Percentiles rank a stretch among this genome's conserved stretches.
Conservation (phyloP, 306 rosid species). For the Prunus mongolica region DNA sequence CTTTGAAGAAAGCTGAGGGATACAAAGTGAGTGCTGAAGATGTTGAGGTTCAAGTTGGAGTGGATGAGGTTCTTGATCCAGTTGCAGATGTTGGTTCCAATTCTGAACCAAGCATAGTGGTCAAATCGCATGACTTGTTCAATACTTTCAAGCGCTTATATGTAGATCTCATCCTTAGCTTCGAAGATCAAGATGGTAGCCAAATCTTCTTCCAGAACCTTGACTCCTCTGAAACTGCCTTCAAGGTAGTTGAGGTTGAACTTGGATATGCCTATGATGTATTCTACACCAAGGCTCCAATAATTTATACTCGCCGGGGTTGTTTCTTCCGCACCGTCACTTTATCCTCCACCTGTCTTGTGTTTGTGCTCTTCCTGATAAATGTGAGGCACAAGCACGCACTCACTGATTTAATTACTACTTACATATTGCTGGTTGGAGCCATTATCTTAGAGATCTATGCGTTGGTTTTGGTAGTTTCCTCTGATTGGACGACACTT, state of each 20-base stretch:
- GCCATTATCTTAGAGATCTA: no score
- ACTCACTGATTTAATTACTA: no score
- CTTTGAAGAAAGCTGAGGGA: constrained; percentile 9
- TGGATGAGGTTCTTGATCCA: neutral
- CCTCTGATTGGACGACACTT: no score
- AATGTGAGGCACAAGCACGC: no score
- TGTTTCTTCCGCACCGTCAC: no score
- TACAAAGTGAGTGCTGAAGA: neutral
- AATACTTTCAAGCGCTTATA: constrained; percentile 22
- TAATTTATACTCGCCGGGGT: constrained; percentile 17
- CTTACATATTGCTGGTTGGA: no score
- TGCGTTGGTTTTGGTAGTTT: no score
- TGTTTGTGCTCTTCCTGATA: no score
- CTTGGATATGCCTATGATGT: constrained; percentile 44
- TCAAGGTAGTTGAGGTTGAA: constrained; percentile 36
- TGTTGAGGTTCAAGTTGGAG: neutral
- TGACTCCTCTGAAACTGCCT: neutral
- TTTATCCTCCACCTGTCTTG: no score
- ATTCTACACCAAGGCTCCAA: constrained; percentile 38
- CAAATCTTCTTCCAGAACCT: neutral
- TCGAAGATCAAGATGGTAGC: constrained; percentile 23
- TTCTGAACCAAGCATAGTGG: neutral
- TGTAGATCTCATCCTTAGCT: constrained; percentile 40
- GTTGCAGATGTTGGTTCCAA: neutral
- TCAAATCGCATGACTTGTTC: constrained; percentile 10